These are phyloP conservation scores for Teratosphaeria destructans DNA, from an alignment of 2,329 filamentous ascomycete species.

Conservation along the genomic window DNA sequence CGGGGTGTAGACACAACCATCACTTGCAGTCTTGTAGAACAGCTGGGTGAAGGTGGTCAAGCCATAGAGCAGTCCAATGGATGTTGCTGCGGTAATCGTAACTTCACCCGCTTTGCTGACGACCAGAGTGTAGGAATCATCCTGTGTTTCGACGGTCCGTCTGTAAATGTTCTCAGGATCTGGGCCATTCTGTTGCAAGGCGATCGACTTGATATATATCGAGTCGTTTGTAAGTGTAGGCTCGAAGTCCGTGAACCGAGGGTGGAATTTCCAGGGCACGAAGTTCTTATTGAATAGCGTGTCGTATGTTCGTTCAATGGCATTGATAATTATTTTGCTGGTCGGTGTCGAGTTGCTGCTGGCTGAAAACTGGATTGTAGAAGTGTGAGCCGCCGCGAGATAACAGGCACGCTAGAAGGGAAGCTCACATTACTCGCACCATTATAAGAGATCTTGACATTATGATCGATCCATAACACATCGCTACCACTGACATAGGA, in stretches of 20 bases:
- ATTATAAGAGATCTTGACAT: conserved; percentile 30
- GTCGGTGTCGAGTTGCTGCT: conserved; percentile 4
- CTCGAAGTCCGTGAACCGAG: conserved; percentile 54
- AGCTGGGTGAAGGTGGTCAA: conserved; percentile 70
- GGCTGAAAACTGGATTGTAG: neutral
- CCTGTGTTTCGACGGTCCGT: conserved; percentile 52
- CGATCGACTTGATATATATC: conserved; percentile 47
- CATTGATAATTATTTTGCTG: conserved; percentile 35
- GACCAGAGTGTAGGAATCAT: conserved; percentile 65
- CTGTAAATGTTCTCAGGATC: conserved; percentile 48
- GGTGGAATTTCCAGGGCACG: conserved; percentile 68
- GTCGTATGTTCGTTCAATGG: conserved; percentile 45
- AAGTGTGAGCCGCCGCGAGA: neutral
- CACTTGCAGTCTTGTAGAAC: conserved; percentile 54
- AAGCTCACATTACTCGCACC: conserved; percentile 17
- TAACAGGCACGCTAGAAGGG: neutral
- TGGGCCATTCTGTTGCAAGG: conserved; percentile 49
- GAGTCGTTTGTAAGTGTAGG: conserved; percentile 36
- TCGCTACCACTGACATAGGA: conserved; percentile 25
- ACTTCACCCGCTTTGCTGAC: conserved; percentile 50
- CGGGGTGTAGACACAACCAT: conserved; percentile 53
- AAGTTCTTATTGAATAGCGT: conserved; percentile 59
- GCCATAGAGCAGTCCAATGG: conserved; percentile 60
- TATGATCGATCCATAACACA: conserved; percentile 31
- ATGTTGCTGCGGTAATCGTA: conserved; percentile 53